Conservation (phyloP, 148 eudicot genomes). For the Bassia scoparia region DNA sequence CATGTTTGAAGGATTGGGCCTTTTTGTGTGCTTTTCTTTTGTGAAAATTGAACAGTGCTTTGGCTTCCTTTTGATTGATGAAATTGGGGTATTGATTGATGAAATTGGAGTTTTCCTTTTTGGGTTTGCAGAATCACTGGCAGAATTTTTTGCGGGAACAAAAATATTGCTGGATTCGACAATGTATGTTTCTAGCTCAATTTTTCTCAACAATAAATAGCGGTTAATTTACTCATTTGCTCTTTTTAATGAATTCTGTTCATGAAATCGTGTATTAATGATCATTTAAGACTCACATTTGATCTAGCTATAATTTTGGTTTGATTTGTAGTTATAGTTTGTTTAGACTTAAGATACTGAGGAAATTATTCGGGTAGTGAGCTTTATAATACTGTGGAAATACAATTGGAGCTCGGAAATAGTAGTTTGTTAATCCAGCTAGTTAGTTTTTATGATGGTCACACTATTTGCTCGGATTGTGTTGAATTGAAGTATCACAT, state of each 20-base stretch:
- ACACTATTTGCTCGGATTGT: no score
- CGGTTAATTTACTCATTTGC: no score
- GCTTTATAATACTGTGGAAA: not conserved
- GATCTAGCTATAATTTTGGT: not conserved
- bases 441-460: not conserved
- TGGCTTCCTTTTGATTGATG: no score
- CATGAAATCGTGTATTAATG: no score
- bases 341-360: not conserved
- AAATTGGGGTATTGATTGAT: slow-evolving; percentile 4
- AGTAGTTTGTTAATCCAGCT: not conserved
- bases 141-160: no score
- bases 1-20: no score
- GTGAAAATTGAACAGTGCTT: no score
- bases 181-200: no score
- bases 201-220: not conserved
- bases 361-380: not conserved
- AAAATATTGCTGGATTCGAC: no score
- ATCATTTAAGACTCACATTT: not conserved
- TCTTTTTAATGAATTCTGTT: not conserved
- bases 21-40: no score
- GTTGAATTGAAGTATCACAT: not conserved
- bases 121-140: no score
- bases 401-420: not conserved
- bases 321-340: not conserved
- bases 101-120: no score